A percentile compares a stretch with the other conserved stretches of the same genome.
phyloP scores from a whole-genome alignment of 2,329 filamentous ascomycete species.

The Didymella sp. region DNA sequence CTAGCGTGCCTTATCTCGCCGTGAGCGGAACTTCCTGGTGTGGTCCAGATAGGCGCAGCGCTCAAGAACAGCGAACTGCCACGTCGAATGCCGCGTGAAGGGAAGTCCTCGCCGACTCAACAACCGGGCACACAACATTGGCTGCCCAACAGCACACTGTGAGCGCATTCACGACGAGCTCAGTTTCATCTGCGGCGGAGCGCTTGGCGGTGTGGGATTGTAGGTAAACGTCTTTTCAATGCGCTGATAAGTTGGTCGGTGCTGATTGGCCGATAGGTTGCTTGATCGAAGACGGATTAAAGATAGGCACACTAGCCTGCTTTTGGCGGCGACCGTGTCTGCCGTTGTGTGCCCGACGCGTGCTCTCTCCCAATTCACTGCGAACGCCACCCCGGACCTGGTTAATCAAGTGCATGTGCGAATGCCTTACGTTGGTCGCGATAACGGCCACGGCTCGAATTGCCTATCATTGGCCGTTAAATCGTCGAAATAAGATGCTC shows the following conservation, averaged over 20 bases:
- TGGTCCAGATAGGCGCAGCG: slow-evolving; percentile 24
- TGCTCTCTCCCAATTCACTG: slow-evolving; percentile 6
- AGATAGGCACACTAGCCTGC: slow-evolving; percentile 12
- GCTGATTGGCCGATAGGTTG: slow-evolving; percentile 19
- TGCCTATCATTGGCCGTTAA: slow-evolving; percentile 7
- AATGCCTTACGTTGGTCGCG: slow-evolving; percentile 19
- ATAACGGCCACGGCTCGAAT: slow-evolving; percentile 6
- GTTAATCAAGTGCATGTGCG: slow-evolving; percentile 13
- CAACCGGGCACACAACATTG: slow-evolving; percentile 14
- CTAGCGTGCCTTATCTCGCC: slow-evolving; percentile 36
- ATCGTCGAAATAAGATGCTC: slow-evolving; percentile 9
- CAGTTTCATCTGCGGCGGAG: slow-evolving; percentile 35
- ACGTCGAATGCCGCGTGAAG: slow-evolving; percentile 19
- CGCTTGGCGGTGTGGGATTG: slow-evolving; percentile 38
- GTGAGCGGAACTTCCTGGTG: slow-evolving; percentile 22
- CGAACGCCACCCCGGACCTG: slow-evolving; percentile 18
- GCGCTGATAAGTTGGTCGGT: slow-evolving; percentile 21
- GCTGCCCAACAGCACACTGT: slow-evolving; percentile 13
- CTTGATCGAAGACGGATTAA: slow-evolving; percentile 2
- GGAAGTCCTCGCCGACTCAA: slow-evolving; percentile 20
- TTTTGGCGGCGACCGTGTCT: slow-evolving; percentile 13
- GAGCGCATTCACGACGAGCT: slow-evolving; percentile 12
- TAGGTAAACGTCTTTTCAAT: slow-evolving; percentile 24
- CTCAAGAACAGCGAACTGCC: slow-evolving; percentile 17
- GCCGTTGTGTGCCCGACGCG: slow-evolving; percentile 12